Base-by-base conservation (phyloP, 306 rosid genomes). In the Datisca glomerata region DNA sequence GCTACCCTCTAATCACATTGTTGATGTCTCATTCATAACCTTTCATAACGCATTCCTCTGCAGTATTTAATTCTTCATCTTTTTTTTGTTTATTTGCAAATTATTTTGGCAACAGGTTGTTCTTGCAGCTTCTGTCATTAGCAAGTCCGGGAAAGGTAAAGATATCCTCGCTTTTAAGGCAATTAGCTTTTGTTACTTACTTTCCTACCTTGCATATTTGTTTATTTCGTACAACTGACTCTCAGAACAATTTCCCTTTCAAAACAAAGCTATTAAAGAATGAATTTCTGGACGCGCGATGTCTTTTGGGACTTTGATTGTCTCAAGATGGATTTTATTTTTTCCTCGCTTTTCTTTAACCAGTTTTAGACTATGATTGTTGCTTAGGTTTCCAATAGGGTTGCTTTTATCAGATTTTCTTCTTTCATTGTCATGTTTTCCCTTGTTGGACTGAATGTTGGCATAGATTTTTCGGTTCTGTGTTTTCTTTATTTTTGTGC, bases 131-230 rank as follows among this genome's bases (percentile, higher is more conserved):
- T 83, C 97, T 13, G 59, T 79, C 28, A 55, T 87, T 46, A 45
- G 81, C 75, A 87, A 87, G 84, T 79, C 97, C 57, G 97, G 94
- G 9, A 87, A 87, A 74, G 94, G 97, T 83, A 31, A 50, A 70
- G 85, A 56, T 60, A 47, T 23, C 18, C 38, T 41, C n/a, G n/a
- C 36, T 31, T 31, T 8, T 31, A 31, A 8, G n/a, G 36, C 36
- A 8, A 8, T 31, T 31, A 8, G 13, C 12, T 31, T 31, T 4
- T 29, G 0, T 29, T 29, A 29, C 35, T 31, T 31, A 31, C n/a
- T 4, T 31, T 31, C 12, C 9, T 1, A 31, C n/a, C 36, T 3
- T 31, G 36, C 9, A 31, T 5, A 12, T 31, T n/a, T n/a, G n/a
- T n/a, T n/a, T n/a, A n/a, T n/a, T n/a, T n/a, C n/a, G n/a, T n/a